Evolutionary conservation across 2,329 filamentous ascomycete genomes (phyloP).

Genomic region (Diaporthe sp.): DNA sequence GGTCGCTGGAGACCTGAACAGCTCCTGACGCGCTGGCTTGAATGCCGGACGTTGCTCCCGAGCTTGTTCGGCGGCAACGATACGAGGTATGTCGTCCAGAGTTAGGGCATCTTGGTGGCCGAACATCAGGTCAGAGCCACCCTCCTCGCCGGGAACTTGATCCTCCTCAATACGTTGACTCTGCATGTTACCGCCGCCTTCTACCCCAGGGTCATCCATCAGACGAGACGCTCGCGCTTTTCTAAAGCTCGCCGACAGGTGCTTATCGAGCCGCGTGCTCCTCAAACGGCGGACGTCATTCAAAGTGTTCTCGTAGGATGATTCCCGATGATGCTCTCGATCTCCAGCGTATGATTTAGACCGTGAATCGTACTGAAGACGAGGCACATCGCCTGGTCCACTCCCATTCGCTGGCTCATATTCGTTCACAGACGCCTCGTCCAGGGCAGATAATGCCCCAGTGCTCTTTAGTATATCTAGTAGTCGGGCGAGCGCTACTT

Average conservation of each 20-base stretch:
- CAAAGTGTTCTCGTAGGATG: conserved; percentile 94
- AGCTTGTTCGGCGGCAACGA: conserved; percentile 95
- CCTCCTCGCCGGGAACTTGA: conserved; percentile 76
- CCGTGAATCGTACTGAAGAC: conserved; percentile 75
- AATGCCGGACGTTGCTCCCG: conserved; percentile 85
- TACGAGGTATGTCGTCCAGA: conserved; percentile 94
- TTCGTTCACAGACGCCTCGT: conserved; percentile 77
- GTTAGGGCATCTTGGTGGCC: conserved; percentile 93
- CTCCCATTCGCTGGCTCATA: conserved; percentile 77
- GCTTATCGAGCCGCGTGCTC: conserved; percentile 94
- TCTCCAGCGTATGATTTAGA: conserved; percentile 82
- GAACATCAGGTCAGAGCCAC: conserved; percentile 85
- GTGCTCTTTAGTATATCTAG: conserved; percentile 88
- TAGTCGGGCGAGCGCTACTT: conserved; percentile 90
- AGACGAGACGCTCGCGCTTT: conserved; percentile 92
- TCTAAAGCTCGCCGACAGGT: conserved; percentile 91
- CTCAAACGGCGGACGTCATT: conserved; percentile 93
- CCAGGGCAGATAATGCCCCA: conserved; percentile 83
- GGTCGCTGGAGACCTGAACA: conserved; percentile 68
- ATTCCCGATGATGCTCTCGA: conserved; percentile 74
- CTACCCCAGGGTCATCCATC: conserved; percentile 85
- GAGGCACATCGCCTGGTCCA: conserved; percentile 62
- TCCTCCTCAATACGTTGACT: conserved; percentile 86
- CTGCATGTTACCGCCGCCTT: conserved; percentile 68
- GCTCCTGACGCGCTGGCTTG: conserved; percentile 79